Conservation (phyloP, 169 alveolate genomes). For the Plasmodium cynomolgi region DNA sequence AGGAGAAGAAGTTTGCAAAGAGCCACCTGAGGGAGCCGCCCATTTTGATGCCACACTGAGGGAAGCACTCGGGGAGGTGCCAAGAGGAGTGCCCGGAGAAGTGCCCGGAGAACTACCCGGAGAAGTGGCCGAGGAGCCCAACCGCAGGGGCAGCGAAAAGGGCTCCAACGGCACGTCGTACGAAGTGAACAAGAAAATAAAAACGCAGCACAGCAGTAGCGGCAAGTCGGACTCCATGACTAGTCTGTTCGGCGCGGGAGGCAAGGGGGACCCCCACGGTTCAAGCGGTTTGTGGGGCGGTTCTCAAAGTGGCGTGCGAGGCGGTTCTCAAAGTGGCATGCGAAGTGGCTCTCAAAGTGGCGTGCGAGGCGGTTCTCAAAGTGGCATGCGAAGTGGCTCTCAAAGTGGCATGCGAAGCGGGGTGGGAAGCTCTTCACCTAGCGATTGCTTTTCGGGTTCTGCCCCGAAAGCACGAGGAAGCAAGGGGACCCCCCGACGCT, state of each 20-base stretch:
- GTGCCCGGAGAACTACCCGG: not conserved
- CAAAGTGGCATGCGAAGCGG: not conserved
- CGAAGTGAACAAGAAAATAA: conserved; percentile 13
- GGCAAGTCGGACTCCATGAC: conserved; percentile 3
- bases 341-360: not conserved
- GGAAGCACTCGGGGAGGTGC: not conserved
- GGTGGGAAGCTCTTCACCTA: not conserved
- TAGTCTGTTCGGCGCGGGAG: not conserved
- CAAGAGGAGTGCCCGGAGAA: too few species aligned
- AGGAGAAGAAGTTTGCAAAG: not conserved
- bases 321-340: too few species aligned
- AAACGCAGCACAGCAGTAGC: conserved; percentile 22
- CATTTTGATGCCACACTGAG: not conserved
- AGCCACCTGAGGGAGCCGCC: not conserved
- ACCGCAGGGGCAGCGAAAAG: not conserved
- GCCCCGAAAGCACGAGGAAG: not conserved
- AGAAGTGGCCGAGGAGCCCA: not conserved
- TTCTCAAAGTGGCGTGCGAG: not conserved
- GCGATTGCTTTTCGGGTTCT: not conserved
- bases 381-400: not conserved
- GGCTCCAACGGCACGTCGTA: not conserved
- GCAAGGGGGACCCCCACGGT: not conserved
- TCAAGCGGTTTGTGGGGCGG: not conserved
- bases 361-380: not conserved
- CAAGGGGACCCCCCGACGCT: not conserved